phyloP scores from a whole-genome alignment of 2,329 filamentous ascomycete species.

The Penicillium aurantiogriseum region DNA sequence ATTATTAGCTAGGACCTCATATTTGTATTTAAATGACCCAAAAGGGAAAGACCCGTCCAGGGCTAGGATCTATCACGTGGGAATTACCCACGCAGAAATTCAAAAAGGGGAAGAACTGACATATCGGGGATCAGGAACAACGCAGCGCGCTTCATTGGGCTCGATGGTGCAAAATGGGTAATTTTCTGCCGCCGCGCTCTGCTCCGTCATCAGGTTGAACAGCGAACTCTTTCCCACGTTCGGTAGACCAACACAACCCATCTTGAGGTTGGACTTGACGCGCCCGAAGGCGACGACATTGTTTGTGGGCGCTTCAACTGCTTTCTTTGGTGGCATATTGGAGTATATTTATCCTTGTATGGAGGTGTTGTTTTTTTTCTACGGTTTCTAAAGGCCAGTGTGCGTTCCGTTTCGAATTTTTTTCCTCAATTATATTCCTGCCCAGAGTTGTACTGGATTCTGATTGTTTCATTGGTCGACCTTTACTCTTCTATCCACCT shows the following conservation, averaged over 20 bases:
- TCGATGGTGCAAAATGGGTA: conserved; percentile 9
- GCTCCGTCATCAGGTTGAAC: conserved; percentile 7
- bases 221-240: conserved; percentile 7
- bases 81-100: neutral
- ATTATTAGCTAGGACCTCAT: neutral
- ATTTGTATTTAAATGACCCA: neutral
- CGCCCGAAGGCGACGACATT: conserved; percentile 9
- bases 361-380: neutral
- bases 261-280: conserved; percentile 7
- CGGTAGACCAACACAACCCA: conserved; percentile 5
- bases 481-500: neutral
- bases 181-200: conserved; percentile 6
- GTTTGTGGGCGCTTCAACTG: conserved; percentile 1
- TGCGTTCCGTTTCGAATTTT: neutral
- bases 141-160: conserved; percentile 8
- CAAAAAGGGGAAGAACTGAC: neutral
- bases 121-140: conserved; percentile 6
- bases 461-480: neutral
- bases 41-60: neutral
- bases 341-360: neutral
- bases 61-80: neutral
- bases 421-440: neutral
- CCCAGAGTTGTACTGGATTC: neutral
- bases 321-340: neutral
- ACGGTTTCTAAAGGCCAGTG: neutral